These are phyloP conservation scores for Plectosphaerella plurivora DNA, from an alignment of 2,329 filamentous ascomycete species.

Conservation along the genomic window DNA sequence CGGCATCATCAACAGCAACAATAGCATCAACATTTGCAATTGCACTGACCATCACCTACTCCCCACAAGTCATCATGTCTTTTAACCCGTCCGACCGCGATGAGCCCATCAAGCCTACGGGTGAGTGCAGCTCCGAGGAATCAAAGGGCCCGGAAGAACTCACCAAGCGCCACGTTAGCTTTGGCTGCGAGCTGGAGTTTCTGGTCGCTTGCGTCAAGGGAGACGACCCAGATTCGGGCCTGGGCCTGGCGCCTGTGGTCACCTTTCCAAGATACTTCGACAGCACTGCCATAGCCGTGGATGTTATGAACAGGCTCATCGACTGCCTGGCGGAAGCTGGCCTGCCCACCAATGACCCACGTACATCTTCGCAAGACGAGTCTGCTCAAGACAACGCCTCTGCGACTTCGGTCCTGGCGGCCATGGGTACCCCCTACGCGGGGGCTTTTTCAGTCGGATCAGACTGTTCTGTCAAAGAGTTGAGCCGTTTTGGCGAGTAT, in stretches of 20 bases:
- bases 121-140: neutral
- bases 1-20: no score
- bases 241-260: constrained; percentile 15
- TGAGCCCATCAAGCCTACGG: no score
- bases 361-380: no score
- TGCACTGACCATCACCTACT: no score
- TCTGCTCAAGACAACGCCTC: no score
- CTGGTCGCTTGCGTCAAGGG: constrained; percentile 12
- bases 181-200: constrained; percentile 22
- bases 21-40: no score
- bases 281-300: no score
- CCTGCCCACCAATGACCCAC: constrained; percentile 1
- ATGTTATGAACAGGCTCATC: no score
- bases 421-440: neutral
- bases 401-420: no score
- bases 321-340: constrained; percentile 4
- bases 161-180: constrained; percentile 10
- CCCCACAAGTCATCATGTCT: no score
- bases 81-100: no score
- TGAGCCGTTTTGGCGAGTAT: constrained; percentile 5
- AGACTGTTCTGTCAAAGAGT: constrained; percentile 5
- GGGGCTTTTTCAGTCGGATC: constrained; percentile 3
- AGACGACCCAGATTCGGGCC: constrained; percentile 16
- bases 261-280: no score
- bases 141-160: neutral